These are phyloP conservation scores for Psilocybe subaeruginosa DNA, from an alignment of 768 basidiomycete genomes.

Conservation along the genomic window DNA sequence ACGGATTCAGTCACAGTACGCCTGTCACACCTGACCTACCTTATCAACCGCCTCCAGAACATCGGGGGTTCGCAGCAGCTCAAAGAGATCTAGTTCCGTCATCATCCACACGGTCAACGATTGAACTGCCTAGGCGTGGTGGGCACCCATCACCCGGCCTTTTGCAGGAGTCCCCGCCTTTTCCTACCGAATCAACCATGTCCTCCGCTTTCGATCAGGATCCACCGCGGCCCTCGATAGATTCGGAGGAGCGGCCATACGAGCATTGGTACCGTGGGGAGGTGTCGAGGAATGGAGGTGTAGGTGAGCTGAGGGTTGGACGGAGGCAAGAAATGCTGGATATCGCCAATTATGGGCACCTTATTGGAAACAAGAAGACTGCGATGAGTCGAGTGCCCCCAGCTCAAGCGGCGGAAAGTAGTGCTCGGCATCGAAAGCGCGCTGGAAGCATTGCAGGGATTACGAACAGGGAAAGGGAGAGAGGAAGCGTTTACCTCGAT, in stretches of 20 bases:
- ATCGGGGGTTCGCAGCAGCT: conserved; percentile 6
- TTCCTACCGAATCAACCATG: conserved; percentile 47
- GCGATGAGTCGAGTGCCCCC: conserved; percentile 24
- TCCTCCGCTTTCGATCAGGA: conserved; percentile 44
- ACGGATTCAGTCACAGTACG: conserved; percentile 21
- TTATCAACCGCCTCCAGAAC: conserved; percentile 20
- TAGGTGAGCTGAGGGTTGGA: conserved; percentile 79
- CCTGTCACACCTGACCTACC: conserved; percentile 23
- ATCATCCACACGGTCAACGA: conserved; percentile 26
- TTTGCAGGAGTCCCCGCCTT: conserved; percentile 68
- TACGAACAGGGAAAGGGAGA: conserved; percentile 53
- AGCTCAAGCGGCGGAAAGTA: conserved; percentile 28
- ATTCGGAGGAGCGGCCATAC: conserved; percentile 82
- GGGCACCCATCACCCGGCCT: conserved; percentile 37
- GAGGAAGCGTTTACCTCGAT: conserved; percentile 73
- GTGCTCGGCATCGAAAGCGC: conserved; percentile 48
- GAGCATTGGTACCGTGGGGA: conserved; percentile 94
- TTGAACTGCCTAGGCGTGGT: conserved; percentile 20
- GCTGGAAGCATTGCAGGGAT: conserved; percentile 68
- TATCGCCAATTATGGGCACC: conserved; percentile 84
- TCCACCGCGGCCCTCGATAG: conserved; percentile 60
- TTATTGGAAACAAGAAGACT: conserved; percentile 37
- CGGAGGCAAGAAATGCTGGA: conserved; percentile 83
- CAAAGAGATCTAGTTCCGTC: conserved; percentile 16
- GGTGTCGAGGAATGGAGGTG: conserved; percentile 85